A percentile compares a stretch with the other conserved stretches of the same genome.
These are phyloP conservation scores for Yarrowia osloensis DNA, from an alignment of 805 yeast species.

Conservation along the genomic window DNA sequence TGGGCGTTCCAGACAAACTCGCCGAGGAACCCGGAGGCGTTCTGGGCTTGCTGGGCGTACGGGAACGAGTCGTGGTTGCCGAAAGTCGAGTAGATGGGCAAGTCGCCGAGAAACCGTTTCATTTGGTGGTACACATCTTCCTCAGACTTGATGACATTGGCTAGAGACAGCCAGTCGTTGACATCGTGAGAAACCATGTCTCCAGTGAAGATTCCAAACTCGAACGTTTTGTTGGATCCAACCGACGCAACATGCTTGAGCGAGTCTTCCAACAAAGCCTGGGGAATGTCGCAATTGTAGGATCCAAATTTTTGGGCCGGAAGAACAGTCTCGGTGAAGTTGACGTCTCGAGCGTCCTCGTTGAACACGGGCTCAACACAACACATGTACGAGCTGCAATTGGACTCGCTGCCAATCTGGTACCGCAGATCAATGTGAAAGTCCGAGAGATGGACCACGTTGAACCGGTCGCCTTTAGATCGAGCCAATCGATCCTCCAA, in stretches of 20 bases:
- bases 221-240: slow-evolving; percentile 48
- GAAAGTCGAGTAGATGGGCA: slow-evolving; percentile 62
- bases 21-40: slow-evolving; percentile 48
- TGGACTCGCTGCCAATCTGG: slow-evolving; percentile 50
- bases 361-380: slow-evolving; percentile 47
- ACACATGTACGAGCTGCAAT: slow-evolving; percentile 56
- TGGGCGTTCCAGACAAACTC: slow-evolving; percentile 53
- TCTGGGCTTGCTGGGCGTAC: slow-evolving; percentile 66
- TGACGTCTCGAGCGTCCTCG: slow-evolving; percentile 24
- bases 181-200: slow-evolving; percentile 69
- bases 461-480: slow-evolving; percentile 47
- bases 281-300: slow-evolving; percentile 69
- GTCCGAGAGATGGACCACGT: slow-evolving; percentile 67
- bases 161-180: slow-evolving; percentile 48
- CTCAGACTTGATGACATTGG: slow-evolving; percentile 58
- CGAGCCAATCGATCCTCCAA: slow-evolving; percentile 28
- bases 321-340: slow-evolving; percentile 39
- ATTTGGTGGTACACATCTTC: slow-evolving; percentile 53
- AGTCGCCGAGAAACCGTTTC: slow-evolving; percentile 51
- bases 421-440: slow-evolving; percentile 60
- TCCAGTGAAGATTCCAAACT: slow-evolving; percentile 70
- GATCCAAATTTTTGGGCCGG: slow-evolving; percentile 66
- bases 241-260: slow-evolving; percentile 49
- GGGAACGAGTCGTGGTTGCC: slow-evolving; percentile 79
- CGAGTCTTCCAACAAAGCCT: slow-evolving; percentile 59